Conservation (phyloP, 2,329 filamentous ascomycete species). For the Sporothrix mexicana region DNA sequence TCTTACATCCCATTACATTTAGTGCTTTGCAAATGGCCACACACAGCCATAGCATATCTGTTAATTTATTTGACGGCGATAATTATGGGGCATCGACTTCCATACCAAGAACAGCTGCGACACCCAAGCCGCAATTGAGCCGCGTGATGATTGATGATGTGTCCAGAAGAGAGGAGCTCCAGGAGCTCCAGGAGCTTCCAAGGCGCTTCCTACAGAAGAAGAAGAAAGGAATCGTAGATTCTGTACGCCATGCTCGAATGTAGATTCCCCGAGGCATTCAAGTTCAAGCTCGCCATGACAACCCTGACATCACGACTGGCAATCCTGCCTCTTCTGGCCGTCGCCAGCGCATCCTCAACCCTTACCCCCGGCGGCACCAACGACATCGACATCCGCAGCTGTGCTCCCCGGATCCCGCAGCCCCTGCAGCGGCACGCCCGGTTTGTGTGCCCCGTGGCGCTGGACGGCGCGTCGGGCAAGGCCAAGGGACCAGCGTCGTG, state of each 20-base stretch:
- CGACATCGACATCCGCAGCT: neutral
- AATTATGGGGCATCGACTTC: neutral
- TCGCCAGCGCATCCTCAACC: neutral
- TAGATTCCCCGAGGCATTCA: neutral
- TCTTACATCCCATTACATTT: too few species aligned
- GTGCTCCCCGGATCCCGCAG: slow-evolving; percentile 29
- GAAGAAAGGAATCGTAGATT: neutral
- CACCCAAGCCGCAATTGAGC: slow-evolving; percentile 21
- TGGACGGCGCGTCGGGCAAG: slow-evolving; percentile 58
- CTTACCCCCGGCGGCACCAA: too few species aligned
- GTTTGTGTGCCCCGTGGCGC: slow-evolving; percentile 48
- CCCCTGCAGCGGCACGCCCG: slow-evolving; percentile 25
- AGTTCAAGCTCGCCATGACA: neutral
- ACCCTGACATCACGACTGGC: neutral
- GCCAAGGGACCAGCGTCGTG: slow-evolving; percentile 27
- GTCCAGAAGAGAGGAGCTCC: neutral
- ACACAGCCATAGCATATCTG: neutral
- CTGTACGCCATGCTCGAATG: neutral
- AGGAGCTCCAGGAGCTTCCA: too few species aligned
- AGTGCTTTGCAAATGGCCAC: neutral
- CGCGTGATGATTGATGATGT: slow-evolving; percentile 19
- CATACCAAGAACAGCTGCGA: neutral
- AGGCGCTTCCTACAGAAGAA: neutral
- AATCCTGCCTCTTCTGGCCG: neutral
- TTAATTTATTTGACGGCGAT: neutral